These are phyloP conservation scores for Leccinum boreale DNA, from an alignment of 768 basidiomycete genomes.

Conservation along the genomic window DNA sequence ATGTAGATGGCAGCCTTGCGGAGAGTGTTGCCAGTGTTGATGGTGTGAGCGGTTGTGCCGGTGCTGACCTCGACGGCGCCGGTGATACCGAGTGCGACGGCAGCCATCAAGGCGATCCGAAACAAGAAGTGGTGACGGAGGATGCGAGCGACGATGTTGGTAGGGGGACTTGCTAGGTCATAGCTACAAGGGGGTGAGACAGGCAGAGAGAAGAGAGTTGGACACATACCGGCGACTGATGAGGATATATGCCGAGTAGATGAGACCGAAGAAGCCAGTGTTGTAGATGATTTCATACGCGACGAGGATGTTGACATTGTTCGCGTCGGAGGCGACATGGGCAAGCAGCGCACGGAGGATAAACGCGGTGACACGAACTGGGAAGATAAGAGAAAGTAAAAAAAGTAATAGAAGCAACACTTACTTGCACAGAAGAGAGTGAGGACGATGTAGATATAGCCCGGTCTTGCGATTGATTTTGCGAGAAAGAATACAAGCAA, in stretches of 20 bases:
- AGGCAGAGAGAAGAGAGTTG: not conserved
- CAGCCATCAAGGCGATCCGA: slow-evolving; percentile 24
- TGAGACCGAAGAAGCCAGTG: slow-evolving; percentile 31
- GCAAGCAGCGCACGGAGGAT: slow-evolving; percentile 17
- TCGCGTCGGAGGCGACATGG: slow-evolving; percentile 14
- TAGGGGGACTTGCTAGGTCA: slow-evolving; percentile 14
- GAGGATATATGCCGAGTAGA: slow-evolving; percentile 31
- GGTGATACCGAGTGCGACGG: slow-evolving; percentile 28
- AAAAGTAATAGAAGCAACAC: not conserved
- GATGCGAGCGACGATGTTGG: slow-evolving; percentile 13
- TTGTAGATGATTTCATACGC: slow-evolving; percentile 34
- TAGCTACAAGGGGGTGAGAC: slow-evolving; percentile 8
- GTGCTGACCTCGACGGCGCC: slow-evolving; percentile 17
- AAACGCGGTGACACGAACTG: slow-evolving; percentile 19
- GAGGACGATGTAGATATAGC: slow-evolving; percentile 21
- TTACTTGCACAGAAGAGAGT: slow-evolving; percentile 27
- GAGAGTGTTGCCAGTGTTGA: slow-evolving; percentile 22
- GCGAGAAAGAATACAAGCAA: slow-evolving; percentile 15
- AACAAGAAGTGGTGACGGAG: slow-evolving; percentile 21
- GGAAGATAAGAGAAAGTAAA: not conserved
- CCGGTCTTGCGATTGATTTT: slow-evolving; percentile 14
- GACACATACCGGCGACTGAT: slow-evolving; percentile 28
- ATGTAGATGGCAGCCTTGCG: slow-evolving; percentile 28
- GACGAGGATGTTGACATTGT: slow-evolving; percentile 22
- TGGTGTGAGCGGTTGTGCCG: not conserved